Evolutionary conservation across 306 rosid species (phyloP), one percentile per base, ranked within the genome.

Genomic region (Adenanthera pavonina): DNA sequence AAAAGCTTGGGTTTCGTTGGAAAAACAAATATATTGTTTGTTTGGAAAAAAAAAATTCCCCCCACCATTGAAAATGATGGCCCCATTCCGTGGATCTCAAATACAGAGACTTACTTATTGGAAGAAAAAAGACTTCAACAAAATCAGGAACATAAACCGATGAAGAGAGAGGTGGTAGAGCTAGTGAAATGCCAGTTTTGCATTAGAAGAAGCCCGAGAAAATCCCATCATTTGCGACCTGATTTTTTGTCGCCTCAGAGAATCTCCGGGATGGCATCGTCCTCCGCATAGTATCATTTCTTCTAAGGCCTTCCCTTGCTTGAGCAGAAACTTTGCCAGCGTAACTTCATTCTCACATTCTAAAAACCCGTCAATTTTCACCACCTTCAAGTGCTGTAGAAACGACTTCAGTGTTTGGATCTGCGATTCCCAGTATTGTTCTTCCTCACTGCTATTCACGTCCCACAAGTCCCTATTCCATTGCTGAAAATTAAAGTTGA

Each of bases 381-480:
- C 94, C 52, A 85, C 74, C 81, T 91, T 92, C 71, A 94, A 76
- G 76, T 91, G 86, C 33, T 88, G 85, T 30, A 91, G 85, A 80
- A 94, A 94, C 3, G 86, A 75, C 54, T 88, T 84, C 25, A 94
- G 71, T 34, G 53, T 61, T 77, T 83, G 69, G 8, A 81, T 85
- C 69, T 90, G 92, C 36, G 94, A 92, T 74, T 91, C 97, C 98
- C 97, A 92, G 71, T 72, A 92, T 9, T 83, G 89, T 78, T 92
- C 98, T 76, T 88, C 94, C 81, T 90, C 91, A 0, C 89, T 85
- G 70, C 61, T 86, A 8, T 51, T 81, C 84, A 82, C 62, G 73
- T 89, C 94, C 96, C 96, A 88, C 46, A 89, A 79, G 57, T 94
- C 97, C 76, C 84, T 89, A 72, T 91, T 87, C 97, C 98, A 92